phyloP scores from a whole-genome alignment of 2,329 filamentous ascomycete genomes.

The Nannizziopsis arthrosporioides region DNA sequence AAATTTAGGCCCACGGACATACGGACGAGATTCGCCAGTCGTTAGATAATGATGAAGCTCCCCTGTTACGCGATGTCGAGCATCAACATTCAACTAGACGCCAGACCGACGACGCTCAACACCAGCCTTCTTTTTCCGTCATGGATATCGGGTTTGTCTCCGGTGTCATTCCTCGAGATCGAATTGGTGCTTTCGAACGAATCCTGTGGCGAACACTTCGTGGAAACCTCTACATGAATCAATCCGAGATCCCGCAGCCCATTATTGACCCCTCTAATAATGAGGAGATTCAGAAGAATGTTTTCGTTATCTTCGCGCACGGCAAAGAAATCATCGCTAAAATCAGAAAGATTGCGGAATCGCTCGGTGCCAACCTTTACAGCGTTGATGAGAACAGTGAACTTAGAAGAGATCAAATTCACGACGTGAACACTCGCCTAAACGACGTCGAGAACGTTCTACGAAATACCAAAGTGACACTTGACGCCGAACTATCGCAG shows the following conservation, averaged over 20 bases:
- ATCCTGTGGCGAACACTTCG: slow-evolving; percentile 95
- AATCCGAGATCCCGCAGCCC: slow-evolving; percentile 91
- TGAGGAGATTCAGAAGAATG: slow-evolving; percentile 88
- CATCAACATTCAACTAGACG: slow-evolving; percentile 52
- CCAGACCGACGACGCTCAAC: slow-evolving; percentile 49
- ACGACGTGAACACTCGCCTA: slow-evolving; percentile 89
- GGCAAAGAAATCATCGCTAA: slow-evolving; percentile 97
- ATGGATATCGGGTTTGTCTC: slow-evolving; percentile 99
- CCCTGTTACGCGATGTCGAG: slow-evolving; percentile 84
- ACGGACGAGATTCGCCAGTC: slow-evolving; percentile 93
- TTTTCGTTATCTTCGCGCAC: slow-evolving; percentile 98
- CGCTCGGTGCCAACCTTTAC: slow-evolving; percentile 89
- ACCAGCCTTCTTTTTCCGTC: slow-evolving; percentile 79
- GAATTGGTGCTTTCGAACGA: slow-evolving; percentile 88
- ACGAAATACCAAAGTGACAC: slow-evolving; percentile 84
- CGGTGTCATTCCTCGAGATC: slow-evolving; percentile 85
- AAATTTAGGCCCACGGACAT: slow-evolving; percentile 66
- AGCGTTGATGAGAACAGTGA: slow-evolving; percentile 96
- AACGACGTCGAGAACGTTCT: slow-evolving; percentile 86
- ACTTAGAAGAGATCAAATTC: slow-evolving; percentile 85
- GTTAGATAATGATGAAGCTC: slow-evolving; percentile 76
- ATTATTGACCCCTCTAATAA: slow-evolving; percentile 87
- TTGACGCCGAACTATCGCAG: slow-evolving; percentile 84
- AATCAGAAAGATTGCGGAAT: slow-evolving; percentile 98
- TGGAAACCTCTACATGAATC: slow-evolving; percentile 99